These are phyloP conservation scores for Thecaphora frezii DNA, from an alignment of 1,284 basidiomycete genomes.

Conservation along the genomic window DNA sequence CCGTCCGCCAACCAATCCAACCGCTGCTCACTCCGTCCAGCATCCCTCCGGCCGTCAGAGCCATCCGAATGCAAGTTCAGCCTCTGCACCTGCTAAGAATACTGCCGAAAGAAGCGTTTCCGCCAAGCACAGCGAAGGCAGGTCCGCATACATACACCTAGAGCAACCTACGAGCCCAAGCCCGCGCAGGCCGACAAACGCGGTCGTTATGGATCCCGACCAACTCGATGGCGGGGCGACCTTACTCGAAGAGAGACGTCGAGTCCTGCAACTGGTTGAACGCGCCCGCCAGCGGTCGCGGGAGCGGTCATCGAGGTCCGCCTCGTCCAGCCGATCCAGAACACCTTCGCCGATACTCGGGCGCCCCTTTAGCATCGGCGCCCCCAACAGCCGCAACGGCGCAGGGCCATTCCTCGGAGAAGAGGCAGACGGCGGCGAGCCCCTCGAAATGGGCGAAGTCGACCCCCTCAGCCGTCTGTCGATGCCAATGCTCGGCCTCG, in stretches of 20 bases:
- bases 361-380: slow-evolving; percentile 12
- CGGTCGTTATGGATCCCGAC: too few species aligned
- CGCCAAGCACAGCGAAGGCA: not conserved
- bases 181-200: too few species aligned
- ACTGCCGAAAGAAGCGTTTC: not conserved
- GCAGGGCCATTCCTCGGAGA: not conserved
- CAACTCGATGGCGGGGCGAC: too few species aligned
- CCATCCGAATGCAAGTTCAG: slow-evolving; percentile 22
- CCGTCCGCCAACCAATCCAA: slow-evolving; percentile 19
- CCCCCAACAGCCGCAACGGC: slow-evolving; percentile 5
- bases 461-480: slow-evolving; percentile 38
- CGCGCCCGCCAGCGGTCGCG: too few species aligned
- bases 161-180: too few species aligned
- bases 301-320: not conserved
- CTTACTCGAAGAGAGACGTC: not conserved
- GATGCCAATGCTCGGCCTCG: slow-evolving; percentile 43
- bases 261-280: not conserved
- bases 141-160: not conserved
- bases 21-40: slow-evolving; percentile 16
- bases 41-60: slow-evolving; percentile 10
- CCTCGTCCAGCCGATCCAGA: slow-evolving; percentile 29
- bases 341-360: slow-evolving; percentile 54
- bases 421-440: not conserved
- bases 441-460: not conserved
- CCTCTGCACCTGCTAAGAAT: slow-evolving; percentile 1